A percentile compares a stretch with the other conserved stretches of the same genome.
Conservation (phyloP, 768 basidiomycete genomes). For the Lactarius vividus region DNA sequence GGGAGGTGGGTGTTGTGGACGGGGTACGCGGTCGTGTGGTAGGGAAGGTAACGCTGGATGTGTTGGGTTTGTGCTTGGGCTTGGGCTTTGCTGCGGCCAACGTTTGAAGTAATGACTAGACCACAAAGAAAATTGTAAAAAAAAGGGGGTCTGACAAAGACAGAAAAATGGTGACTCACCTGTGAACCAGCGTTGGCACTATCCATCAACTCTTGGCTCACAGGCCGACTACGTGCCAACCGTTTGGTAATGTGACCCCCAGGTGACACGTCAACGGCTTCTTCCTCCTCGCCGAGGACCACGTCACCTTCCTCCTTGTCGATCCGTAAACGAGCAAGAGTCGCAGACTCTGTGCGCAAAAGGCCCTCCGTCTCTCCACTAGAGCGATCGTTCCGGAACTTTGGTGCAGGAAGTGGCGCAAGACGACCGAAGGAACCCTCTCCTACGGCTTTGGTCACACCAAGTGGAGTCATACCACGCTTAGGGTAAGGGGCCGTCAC, state of each 20-base stretch:
- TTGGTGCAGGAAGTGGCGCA: conserved; percentile 29
- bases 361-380: conserved; percentile 20
- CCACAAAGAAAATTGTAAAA: neutral
- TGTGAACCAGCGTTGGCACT: conserved; percentile 34
- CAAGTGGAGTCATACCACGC: conserved; percentile 26
- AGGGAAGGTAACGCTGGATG: conserved; percentile 27
- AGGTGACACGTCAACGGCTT: conserved; percentile 68
- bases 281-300: conserved; percentile 44
- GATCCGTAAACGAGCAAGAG: conserved; percentile 25
- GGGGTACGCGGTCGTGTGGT: conserved; percentile 21
- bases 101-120: conserved; percentile 17
- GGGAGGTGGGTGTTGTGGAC: conserved; percentile 19
- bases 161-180: conserved; percentile 30
- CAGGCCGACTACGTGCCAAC: conserved; percentile 68
- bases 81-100: conserved; percentile 17
- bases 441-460: conserved; percentile 24
- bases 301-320: conserved; percentile 24
- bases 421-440: conserved; percentile 27
- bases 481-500: conserved; percentile 27
- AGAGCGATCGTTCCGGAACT: conserved; percentile 22
- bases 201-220: conserved; percentile 54
- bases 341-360: conserved; percentile 29
- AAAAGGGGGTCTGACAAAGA: neutral
- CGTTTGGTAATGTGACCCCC: conserved; percentile 75
- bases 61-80: conserved; percentile 15